phyloP scores from a whole-genome alignment of 2,329 filamentous ascomycete species.

The Paecilomyces variotii region DNA sequence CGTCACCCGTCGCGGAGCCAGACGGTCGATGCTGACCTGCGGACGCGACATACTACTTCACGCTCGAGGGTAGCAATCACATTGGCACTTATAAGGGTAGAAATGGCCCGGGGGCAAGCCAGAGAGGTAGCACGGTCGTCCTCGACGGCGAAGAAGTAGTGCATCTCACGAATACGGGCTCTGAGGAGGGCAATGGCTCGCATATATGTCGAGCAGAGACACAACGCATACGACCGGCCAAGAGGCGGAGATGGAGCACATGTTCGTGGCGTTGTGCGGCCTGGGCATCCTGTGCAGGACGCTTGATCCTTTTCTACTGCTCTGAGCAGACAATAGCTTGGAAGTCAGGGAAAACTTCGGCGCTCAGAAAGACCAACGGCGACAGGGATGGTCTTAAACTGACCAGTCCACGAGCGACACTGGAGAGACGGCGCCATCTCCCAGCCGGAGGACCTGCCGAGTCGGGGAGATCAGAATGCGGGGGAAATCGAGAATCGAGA shows the following conservation, averaged over 20 bases:
- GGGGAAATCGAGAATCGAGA: neutral
- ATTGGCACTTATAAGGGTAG: neutral
- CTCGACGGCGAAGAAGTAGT: neutral
- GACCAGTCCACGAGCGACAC: neutral
- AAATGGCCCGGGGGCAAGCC: neutral
- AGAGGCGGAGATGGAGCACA: neutral
- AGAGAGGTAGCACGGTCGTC: neutral
- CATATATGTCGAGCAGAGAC: neutral
- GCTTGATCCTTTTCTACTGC: neutral
- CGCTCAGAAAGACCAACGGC: neutral
- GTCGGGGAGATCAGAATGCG: neutral
- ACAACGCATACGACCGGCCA: neutral
- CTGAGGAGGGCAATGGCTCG: neutral
- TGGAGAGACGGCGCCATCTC: neutral
- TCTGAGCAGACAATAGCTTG: neutral
- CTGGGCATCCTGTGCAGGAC: neutral
- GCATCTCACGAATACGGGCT: neutral
- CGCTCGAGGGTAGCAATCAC: neutral
- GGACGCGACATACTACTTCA: conserved; percentile 58
- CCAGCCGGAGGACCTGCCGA: neutral
- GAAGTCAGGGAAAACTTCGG: neutral
- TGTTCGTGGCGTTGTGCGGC: conserved; percentile 1
- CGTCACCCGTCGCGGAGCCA: conserved; percentile 62
- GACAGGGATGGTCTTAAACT: neutral
- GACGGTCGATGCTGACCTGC: conserved; percentile 71